A percentile compares a stretch with the other conserved stretches of the same genome.
phyloP scores from a whole-genome alignment of 2,329 filamentous ascomycete species.

The Teratosphaeria pseudoeucalypti region DNA sequence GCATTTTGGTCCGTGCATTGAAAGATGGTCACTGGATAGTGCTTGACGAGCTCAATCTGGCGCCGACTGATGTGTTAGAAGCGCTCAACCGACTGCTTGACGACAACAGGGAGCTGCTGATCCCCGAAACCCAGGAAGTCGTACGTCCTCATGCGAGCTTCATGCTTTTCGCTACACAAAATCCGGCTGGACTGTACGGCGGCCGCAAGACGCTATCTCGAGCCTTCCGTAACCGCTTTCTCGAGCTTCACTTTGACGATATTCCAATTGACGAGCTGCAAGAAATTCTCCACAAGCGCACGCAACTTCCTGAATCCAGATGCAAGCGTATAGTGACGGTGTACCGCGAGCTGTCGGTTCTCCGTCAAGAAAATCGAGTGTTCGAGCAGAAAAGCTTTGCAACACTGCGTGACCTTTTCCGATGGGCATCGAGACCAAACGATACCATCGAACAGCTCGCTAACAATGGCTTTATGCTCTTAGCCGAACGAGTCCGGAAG shows the following conservation, averaged over 20 bases:
- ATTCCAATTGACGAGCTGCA: conserved; percentile 92
- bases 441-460: conserved; percentile 83
- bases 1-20: conserved; percentile 82
- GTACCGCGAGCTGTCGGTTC: conserved; percentile 80
- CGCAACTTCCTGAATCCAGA: conserved; percentile 82
- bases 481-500: conserved; percentile 90
- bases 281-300: conserved; percentile 79
- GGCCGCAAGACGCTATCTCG: conserved; percentile 86
- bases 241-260: conserved; percentile 95
- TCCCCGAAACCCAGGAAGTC: conserved; percentile 92
- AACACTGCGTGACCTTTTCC: conserved; percentile 86
- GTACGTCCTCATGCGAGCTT: conserved; percentile 89
- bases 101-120: conserved; percentile 88
- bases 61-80: conserved; percentile 92
- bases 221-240: conserved; percentile 91
- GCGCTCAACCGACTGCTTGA: conserved; percentile 90
- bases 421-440: conserved; percentile 81
- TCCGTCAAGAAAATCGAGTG: conserved; percentile 79
- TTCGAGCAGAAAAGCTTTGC: conserved; percentile 98
- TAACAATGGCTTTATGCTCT: conserved; percentile 86
- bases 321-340: conserved; percentile 84
- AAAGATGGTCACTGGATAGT: conserved; percentile 96
- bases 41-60: conserved; percentile 91
- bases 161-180: conserved; percentile 96
- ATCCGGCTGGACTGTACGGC: conserved; percentile 89